Conservation (phyloP, 2,329 filamentous ascomycete species). For the Colletotrichum camelliae region DNA sequence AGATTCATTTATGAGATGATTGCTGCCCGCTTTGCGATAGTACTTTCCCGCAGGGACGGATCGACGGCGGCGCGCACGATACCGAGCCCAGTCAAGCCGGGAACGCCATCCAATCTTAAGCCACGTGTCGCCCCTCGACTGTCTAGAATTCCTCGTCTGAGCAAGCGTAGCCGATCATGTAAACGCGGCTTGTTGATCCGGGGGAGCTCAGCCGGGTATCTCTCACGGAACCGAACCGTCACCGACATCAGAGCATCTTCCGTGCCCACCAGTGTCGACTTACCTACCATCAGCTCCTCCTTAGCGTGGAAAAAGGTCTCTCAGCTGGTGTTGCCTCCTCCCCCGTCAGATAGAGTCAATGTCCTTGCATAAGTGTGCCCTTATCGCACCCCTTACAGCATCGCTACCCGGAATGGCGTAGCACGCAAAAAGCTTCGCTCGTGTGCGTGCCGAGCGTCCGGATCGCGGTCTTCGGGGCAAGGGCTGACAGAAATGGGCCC, state of each 20-base stretch:
- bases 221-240: not conserved
- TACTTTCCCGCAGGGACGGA: not conserved
- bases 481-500: not conserved
- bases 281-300: not conserved
- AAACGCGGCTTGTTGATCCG: not conserved
- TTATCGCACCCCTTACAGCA: not conserved
- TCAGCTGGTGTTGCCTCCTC: not conserved
- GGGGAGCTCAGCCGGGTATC: not conserved
- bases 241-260: not conserved
- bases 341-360: not conserved
- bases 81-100: not conserved
- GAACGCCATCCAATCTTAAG: constrained; percentile 9
- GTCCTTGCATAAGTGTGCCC: not conserved
- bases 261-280: not conserved
- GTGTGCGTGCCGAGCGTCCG: not conserved
- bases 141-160: not conserved
- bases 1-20: not conserved
- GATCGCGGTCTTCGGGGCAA: not conserved
- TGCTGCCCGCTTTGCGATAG: not conserved
- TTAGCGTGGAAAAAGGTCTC: not conserved
- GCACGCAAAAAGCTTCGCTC: not conserved
- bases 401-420: not conserved
- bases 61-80: not conserved
- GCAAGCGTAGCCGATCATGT: not conserved
- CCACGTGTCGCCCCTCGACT: not conserved